Base-by-base conservation (phyloP, 2,329 filamentous ascomycete genomes). In the Penicillium polonicum region DNA sequence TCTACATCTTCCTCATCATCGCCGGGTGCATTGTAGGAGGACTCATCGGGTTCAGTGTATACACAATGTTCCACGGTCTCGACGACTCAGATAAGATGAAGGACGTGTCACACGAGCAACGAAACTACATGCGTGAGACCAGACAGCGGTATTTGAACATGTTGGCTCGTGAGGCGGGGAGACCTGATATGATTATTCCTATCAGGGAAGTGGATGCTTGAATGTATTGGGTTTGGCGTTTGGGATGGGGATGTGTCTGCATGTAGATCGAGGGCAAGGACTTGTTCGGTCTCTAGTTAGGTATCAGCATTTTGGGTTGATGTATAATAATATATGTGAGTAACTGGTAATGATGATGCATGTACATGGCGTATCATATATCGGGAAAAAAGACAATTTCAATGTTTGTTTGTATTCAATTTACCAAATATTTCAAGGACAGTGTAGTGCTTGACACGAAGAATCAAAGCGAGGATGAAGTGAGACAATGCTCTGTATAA, bases 111-210 rank as follows among this genome's bases (percentile, higher is more conserved):
- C 39, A 56, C 13, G 68, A 71, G 19, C 70, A 73, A 53, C 51
- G 58, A 8, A 62, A 60, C 50, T 73, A 73, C 44, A 72, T 73
- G 70, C 66, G 68, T 2, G 58, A 67, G 43, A 25, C 67, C 13
- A 65, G 70, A 8, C 55, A 65, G 12, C 61, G 64, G 9, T 66
- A 66, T 38, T 5, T 72, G 12, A 61, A 67, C 15, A 48, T 35
- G 27, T 43, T 72, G 41, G 68, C 64, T n/a, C 19, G 60, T 19
- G 60, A 61, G 9, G 61, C 65, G 10, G 48, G 43, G 33, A 58
- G 64, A 41, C 64, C 62, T 2, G 62, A 66, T 35, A 58, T 67
- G 65, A 59, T 67, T 29, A 41, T 63, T 53, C 60, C 65, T 1
- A 27, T 65, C 19, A 54, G 58, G 15, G 43, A 63, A 43, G 25